Evolutionary conservation across 345 rosid genomes (phyloP).

Genomic region (Aegle marmelos): DNA sequence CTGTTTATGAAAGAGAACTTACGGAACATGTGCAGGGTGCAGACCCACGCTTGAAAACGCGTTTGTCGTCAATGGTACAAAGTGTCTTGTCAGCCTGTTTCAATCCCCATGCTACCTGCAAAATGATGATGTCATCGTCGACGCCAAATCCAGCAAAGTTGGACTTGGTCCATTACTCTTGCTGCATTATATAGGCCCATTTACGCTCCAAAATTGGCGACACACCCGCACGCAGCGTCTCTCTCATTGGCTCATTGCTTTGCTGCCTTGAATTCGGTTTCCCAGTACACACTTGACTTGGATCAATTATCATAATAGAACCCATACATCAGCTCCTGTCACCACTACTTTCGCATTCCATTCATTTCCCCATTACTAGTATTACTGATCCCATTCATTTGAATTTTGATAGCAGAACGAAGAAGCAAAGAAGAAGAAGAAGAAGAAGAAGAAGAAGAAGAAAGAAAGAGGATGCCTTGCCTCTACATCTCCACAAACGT

Average conservation of each 20-base stretch:
- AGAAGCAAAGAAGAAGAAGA: not conserved
- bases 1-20: no score
- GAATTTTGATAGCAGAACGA: not conserved
- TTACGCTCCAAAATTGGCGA: not conserved
- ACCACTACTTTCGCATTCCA: no score
- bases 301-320: not conserved
- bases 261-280: not conserved
- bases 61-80: no score
- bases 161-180: not conserved
- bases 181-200: no score
- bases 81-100: no score
- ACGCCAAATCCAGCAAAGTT: not conserved
- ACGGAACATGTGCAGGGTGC: no score
- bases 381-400: no score
- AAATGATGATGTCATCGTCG: not conserved
- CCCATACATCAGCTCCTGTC: not conserved
- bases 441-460: not conserved
- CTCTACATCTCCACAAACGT: constrained; percentile 74
- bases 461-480: constrained; percentile 56
- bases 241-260: not conserved
- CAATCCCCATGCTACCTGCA: not conserved
- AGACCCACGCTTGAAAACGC: no score
- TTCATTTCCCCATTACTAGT: no score
- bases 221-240: not conserved
- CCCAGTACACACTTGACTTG: not conserved